Evolutionary conservation across 106 monocot genomes (phyloP), one percentile per base, ranked within the genome.

Genomic region (Alisma plantagoaquatica): DNA sequence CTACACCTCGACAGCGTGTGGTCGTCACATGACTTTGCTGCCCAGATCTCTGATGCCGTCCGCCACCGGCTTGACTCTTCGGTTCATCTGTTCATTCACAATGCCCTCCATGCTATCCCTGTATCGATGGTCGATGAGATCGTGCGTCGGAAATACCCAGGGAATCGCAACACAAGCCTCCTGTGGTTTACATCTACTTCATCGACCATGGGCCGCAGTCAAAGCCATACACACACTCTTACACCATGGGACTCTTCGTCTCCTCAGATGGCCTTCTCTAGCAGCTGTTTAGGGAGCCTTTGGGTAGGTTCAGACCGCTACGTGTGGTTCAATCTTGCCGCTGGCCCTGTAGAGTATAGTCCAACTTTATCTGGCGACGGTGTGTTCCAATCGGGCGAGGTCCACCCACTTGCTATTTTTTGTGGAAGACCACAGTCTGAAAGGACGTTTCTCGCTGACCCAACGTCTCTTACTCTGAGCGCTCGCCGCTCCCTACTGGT

Each of bases 361-460:
- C 94, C 94, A 2, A 75, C 78, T 3, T 64, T 81, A n/a, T 96
- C 94, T 3, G 94, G 94, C 17, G 88, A 96, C 0, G 94, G 94
- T 1, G 54, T 81, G 30, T 75, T 94, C 32, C 94, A 87, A 0
- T 74, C 75, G 8, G 87, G 94, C 22, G 94, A 94, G 33, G 87
- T 88, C 54, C 88, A 96, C 66, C 84, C 88, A 0, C 62, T 96
- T 1, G 75, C 59, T 88, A n/a, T n/a, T n/a, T n/a, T 19, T 80
- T 81, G 42, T 75, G 70, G 12, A 55, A 68, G 1, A 67, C 75
- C 0, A 6, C 6, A 38, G 18, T 68, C 84, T 2, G 88, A 96
- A 44, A 67, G 52, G 38, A 44, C 61, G 0, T 25, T 88, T 27
- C 65, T 88, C 26, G 66, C 84, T 2, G 88, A 96, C 26, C 66